Evolutionary conservation across 2,329 filamentous ascomycete species (phyloP).

Genomic region (Botrytis galanthina): DNA sequence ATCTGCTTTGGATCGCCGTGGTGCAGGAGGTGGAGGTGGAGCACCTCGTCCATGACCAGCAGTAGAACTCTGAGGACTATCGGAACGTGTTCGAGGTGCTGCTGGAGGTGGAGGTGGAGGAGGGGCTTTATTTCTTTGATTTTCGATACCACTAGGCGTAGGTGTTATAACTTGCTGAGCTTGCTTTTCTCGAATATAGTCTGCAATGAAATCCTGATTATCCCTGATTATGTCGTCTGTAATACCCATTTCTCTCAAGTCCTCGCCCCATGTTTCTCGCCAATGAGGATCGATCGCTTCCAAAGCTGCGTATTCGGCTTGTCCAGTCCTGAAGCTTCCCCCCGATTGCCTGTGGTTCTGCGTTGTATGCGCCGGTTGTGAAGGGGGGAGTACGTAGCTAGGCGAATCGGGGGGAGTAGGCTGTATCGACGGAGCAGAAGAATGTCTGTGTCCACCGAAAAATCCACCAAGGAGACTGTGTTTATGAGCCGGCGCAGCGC

Average conservation of each 20-base stretch:
- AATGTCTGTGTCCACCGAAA: slow-evolving; percentile 58
- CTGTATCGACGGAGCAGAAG: slow-evolving; percentile 47
- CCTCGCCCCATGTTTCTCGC: slow-evolving; percentile 64
- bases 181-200: slow-evolving; percentile 60
- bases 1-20: slow-evolving; percentile 58
- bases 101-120: slow-evolving; percentile 59
- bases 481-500: slow-evolving; percentile 42
- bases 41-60: slow-evolving; percentile 41
- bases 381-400: slow-evolving; percentile 42
- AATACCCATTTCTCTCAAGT: slow-evolving; percentile 60
- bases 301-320: slow-evolving; percentile 59
- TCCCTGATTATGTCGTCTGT: slow-evolving; percentile 66
- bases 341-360: slow-evolving; percentile 42
- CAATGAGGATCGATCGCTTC: slow-evolving; percentile 64
- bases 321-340: slow-evolving; percentile 48
- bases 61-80: slow-evolving; percentile 34
- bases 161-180: slow-evolving; percentile 42
- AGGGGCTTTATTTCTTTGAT: slow-evolving; percentile 52
- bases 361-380: slow-evolving; percentile 24
- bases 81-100: slow-evolving; percentile 39
- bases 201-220: slow-evolving; percentile 67
- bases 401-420: slow-evolving; percentile 57
- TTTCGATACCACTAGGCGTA: slow-evolving; percentile 43
- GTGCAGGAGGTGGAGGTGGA: slow-evolving; percentile 55
- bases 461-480: slow-evolving; percentile 58